Conservation (phyloP, 1,139 yeast species). For the Yamadazyma atmosphaerica region DNA sequence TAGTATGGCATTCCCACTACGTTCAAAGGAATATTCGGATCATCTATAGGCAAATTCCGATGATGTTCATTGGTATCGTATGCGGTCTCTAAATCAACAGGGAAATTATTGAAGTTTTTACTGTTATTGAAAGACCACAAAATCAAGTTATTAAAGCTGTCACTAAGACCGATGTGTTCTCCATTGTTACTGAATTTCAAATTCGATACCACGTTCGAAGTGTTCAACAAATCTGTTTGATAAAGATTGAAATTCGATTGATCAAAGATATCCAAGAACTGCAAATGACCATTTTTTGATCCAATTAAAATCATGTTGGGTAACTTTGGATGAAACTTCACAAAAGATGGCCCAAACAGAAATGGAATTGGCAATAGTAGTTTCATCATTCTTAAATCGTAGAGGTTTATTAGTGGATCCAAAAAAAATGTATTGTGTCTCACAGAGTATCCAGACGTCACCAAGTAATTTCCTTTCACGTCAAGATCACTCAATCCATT, state of each 20-base stretch:
- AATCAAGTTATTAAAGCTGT: slow-evolving; percentile 62
- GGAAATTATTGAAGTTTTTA: slow-evolving; percentile 46
- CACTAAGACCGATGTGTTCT: slow-evolving; percentile 71
- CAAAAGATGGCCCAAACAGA: slow-evolving; percentile 87
- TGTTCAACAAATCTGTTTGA: slow-evolving; percentile 53
- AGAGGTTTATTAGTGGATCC: slow-evolving; percentile 84
- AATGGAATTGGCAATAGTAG: slow-evolving; percentile 82
- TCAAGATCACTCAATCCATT: slow-evolving; percentile 78
- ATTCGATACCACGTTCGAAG: slow-evolving; percentile 42
- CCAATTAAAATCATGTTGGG: slow-evolving; percentile 78
- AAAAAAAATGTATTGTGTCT: slow-evolving; percentile 41
- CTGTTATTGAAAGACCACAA: slow-evolving; percentile 65
- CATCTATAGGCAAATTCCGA: slow-evolving; percentile 21
- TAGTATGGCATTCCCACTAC: slow-evolving; percentile 87
- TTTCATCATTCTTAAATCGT: slow-evolving; percentile 73
- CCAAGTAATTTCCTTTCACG: slow-evolving; percentile 70
- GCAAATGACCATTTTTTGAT: slow-evolving; percentile 78
- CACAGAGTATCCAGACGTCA: slow-evolving; percentile 79
- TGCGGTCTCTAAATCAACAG: slow-evolving; percentile 48
- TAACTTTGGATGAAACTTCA: slow-evolving; percentile 81
- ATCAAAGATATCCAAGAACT: slow-evolving; percentile 79
- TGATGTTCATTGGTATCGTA: slow-evolving; percentile 35
- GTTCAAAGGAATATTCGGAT: slow-evolving; percentile 57
- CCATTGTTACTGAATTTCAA: slow-evolving; percentile 79
- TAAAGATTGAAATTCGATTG: slow-evolving; percentile 63